Base-by-base conservation (phyloP, 208 protist species). In the Leishmania lainsoni region DNA sequence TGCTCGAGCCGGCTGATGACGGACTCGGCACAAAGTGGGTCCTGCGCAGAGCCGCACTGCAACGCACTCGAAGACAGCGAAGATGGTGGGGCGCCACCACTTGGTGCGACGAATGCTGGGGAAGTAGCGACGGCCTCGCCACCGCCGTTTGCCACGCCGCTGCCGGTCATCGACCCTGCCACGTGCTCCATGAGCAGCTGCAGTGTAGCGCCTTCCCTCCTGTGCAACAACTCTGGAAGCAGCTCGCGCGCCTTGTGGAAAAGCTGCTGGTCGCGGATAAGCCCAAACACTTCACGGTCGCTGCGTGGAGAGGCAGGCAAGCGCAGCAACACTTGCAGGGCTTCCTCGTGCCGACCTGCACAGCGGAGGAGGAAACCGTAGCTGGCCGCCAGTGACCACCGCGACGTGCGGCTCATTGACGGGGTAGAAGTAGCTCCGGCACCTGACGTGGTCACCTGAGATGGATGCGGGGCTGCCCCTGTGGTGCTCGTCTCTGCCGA, bases 181-280 rank as follows among this genome's bases (percentile, higher is more conserved):
- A 76, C 80, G 77, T 89, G 91, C 66, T 89, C 85, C 54, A 93
- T 81, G 42, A 95, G 81, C 69, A 95, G 69, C 77, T 87, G 58
- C 70, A 96, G 48, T 1, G 90, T 94, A 49, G 80, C 77, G 0
- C 87, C 83, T 56, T 85, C 84, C 68, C 82, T 89, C n/a, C 83
- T 83, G 66, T 83, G 82, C 84, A 95, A 91, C 54, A 95, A 66
- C 39, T 91, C 89, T 2, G 89, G 90, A 52, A 95, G 81, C 32
- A 90, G 39, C 59, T 89, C 83, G 29, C 85, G 52, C 45, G 89
- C 84, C 80, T 89, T 85, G 45, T 56, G 61, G 75, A 89, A 88
- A 32, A 90, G 78, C 59, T 77, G 63, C 68, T 86, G 78, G 45
- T 84, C 59, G 26, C 80, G 85, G 22, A 85, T 82, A 20, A 86